Base-by-base conservation (phyloP, 78 protist species). In the Monosiga brevicollis region DNA sequence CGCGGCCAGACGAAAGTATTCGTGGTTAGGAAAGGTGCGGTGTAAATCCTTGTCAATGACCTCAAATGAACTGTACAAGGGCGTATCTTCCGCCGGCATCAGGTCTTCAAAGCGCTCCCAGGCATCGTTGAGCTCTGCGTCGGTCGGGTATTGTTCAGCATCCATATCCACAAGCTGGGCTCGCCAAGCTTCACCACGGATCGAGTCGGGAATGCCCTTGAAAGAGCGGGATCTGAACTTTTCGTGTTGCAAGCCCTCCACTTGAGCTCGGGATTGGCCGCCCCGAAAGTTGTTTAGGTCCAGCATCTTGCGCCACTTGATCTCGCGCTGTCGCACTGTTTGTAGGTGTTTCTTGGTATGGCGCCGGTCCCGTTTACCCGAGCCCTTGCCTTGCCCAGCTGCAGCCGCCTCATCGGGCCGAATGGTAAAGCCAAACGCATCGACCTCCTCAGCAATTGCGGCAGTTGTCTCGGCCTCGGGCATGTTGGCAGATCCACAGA, bases 11-110 rank as follows among this genome's bases (percentile, higher is more conserved):
- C n/a, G n/a, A n/a, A n/a, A n/a, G n/a, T n/a, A n/a, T n/a, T n/a
- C n/a, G 82, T 87, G 90, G 37, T 87, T 81, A 26, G 90, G 90
- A 37, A 81, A 87, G 20, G 90, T 87, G 41, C 90, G 79, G 62
- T 83, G 76, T n/a, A 87, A 76, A 70, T 87, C 90, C 36, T 70
- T 54, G 80, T 87, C 87, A 42, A 87, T 87, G 42, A 83, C 87
- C 40, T 78, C 32, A n/a, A n/a, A n/a, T n/a, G n/a, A n/a, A n/a
- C n/a, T n/a, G n/a, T n/a, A n/a, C 38, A 76, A 40, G 38, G 82
- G 32, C 9, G 83, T 29, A 41, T 70, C 83, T 42, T 38, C 78
- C 42, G 82, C 79, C 23, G 36, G 85, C 34, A 55, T 62, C 0
- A 79, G 71, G 0, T 49, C 62, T 15, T 20, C 15, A 6, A 15